Conservation (phyloP, 805 yeast genomes). For the Lachancea lanzarotensis region DNA sequence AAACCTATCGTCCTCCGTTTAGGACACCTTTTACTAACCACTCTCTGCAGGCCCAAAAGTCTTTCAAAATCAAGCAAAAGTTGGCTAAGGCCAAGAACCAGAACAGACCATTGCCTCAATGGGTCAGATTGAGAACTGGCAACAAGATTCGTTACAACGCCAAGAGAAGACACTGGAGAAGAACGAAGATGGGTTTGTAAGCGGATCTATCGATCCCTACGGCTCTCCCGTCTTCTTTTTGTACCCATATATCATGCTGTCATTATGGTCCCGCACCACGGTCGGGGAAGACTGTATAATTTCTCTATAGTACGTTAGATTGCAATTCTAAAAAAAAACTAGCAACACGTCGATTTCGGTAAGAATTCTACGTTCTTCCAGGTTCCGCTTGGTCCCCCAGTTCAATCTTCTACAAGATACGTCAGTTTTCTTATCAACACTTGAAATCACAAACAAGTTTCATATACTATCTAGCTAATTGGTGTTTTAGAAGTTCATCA, state of each 20-base stretch:
- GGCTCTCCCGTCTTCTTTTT: neutral
- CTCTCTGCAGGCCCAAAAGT: constrained; percentile 74
- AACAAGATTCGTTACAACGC: constrained; percentile 98
- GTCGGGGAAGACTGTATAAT: constrained; percentile 6
- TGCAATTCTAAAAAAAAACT: neutral
- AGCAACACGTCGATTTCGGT: too few species aligned
- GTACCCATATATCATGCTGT: constrained; percentile 2
- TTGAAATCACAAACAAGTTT: constrained; percentile 27
- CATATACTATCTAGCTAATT: constrained; percentile 34
- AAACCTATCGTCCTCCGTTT: neutral
- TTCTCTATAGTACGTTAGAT: constrained; percentile 3
- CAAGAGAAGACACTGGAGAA: constrained; percentile 99
- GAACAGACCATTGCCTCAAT: constrained; percentile 99
- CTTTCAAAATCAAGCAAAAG: constrained; percentile 96
- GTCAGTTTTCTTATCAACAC: constrained; percentile 16
- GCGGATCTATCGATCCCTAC: constrained; percentile 12
- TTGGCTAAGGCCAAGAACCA: constrained; percentile 98
- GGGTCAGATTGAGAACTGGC: constrained; percentile 97
- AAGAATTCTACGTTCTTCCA: too few species aligned
- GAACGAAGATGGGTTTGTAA: constrained; percentile 97
- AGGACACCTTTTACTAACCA: constrained; percentile 1
- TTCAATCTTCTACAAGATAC: constrained; percentile 1
- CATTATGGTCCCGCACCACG: neutral
- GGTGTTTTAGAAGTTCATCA: constrained; percentile 29
- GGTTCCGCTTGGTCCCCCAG: too few species aligned